Evolutionary conservation across 306 rosid species (phyloP).

Genomic region (Abrus pulchellus): DNA sequence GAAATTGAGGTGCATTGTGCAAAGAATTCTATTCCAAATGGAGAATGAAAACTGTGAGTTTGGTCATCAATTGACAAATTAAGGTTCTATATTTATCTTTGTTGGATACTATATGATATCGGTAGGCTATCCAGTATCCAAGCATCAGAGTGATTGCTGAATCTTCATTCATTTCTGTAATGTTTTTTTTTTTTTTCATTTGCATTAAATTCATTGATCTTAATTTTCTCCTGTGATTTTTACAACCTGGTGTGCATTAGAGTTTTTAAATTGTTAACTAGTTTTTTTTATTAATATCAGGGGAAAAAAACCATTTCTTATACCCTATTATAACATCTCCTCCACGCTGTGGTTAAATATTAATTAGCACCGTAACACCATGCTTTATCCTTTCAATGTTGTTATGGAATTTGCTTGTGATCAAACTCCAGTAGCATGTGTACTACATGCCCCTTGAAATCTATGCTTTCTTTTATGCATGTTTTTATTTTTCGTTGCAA

Average conservation of each 20-base stretch:
- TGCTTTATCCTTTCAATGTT: conserved; percentile 17
- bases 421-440: background rate
- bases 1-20: background rate
- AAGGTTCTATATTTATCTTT: background rate
- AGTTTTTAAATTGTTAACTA: background rate
- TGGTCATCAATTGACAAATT: conserved; percentile 28
- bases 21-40: background rate
- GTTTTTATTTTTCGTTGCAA: conserved; percentile 2
- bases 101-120: background rate
- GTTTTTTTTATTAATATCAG: background rate
- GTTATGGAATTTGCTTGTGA: conserved; percentile 11
- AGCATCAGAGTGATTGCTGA: background rate
- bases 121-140: conserved; percentile 15
- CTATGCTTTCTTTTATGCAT: conserved; percentile 10
- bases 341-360: background rate
- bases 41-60: conserved; percentile 1
- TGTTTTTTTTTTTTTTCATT: background rate
- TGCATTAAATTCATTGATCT: conserved; percentile 10
- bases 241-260: background rate
- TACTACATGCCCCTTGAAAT: background rate
- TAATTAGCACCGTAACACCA: background rate
- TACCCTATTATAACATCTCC: conserved; percentile 17
- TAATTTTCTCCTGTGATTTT: background rate
- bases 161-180: background rate
- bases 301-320: background rate